Evolutionary conservation across 495 filamentous ascomycete species (phyloP).

Genomic region (Cudoniella acicularis): DNA sequence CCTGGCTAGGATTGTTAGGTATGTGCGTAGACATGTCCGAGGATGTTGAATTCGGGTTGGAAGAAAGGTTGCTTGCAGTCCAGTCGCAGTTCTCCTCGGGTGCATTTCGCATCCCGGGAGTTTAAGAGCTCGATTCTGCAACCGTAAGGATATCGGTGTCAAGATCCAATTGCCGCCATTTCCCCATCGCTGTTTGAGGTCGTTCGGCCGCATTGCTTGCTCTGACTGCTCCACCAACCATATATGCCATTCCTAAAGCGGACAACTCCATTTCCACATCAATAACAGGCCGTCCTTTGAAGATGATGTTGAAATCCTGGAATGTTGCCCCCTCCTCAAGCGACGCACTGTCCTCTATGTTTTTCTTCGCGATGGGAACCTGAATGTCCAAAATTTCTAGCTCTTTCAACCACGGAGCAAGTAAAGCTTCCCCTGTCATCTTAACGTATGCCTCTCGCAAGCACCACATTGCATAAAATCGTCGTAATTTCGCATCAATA

Average conservation of each 20-base stretch:
- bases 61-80: too few species aligned
- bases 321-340: slow-evolving; percentile 54
- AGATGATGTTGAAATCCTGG: slow-evolving; percentile 46
- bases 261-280: slow-evolving; percentile 59
- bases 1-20: too few species aligned
- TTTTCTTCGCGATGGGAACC: slow-evolving; percentile 49
- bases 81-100: too few species aligned
- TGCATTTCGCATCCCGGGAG: too few species aligned
- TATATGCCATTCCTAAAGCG: slow-evolving; percentile 57
- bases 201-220: slow-evolving; percentile 2
- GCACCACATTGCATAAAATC: slow-evolving; percentile 87
- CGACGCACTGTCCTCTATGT: slow-evolving; percentile 56
- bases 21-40: too few species aligned
- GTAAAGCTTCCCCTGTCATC: slow-evolving; percentile 83
- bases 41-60: too few species aligned
- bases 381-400: slow-evolving; percentile 64
- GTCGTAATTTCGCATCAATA: slow-evolving; percentile 59
- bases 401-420: slow-evolving; percentile 72
- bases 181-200: background rate
- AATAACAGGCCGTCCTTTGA: slow-evolving; percentile 42
- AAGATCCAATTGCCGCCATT: slow-evolving; percentile 17
- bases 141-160: slow-evolving; percentile 17
- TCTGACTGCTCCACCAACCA: slow-evolving; percentile 52
- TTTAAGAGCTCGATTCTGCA: slow-evolving; percentile 9
- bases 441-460: slow-evolving; percentile 92